phyloP scores from a whole-genome alignment of 495 filamentous ascomycete species.

The Saxispiralis lemnorum region DNA sequence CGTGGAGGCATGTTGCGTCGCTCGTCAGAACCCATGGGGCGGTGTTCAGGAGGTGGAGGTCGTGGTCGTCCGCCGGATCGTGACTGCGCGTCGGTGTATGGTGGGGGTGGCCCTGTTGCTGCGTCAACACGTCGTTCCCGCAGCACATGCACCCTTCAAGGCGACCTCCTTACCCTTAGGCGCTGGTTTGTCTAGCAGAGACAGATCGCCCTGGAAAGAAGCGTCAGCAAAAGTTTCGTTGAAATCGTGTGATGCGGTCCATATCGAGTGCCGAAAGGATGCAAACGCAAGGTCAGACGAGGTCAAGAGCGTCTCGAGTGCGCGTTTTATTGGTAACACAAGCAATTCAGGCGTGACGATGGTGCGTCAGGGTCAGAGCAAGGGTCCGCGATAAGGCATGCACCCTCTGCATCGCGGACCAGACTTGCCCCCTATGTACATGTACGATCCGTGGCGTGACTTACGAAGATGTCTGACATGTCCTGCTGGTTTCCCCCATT shows the following conservation, averaged over 20 bases:
- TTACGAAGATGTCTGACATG: conserved; percentile 79
- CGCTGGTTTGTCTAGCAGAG: conserved; percentile 19
- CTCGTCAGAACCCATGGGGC: conserved; percentile 22
- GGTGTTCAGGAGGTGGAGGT: conserved; percentile 12
- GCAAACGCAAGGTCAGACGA: background rate
- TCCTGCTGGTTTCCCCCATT: too few species aligned
- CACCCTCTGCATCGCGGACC: too few species aligned
- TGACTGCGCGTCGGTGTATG: conserved; percentile 7
- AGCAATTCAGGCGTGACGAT: background rate
- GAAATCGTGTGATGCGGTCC: conserved; percentile 21
- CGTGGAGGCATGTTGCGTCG: conserved; percentile 27
- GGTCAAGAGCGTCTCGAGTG: background rate
- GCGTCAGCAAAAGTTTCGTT: conserved; percentile 24
- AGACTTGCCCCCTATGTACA: too few species aligned
- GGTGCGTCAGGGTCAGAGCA: too few species aligned
- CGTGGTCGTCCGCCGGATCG: conserved; percentile 17
- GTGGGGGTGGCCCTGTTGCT: background rate
- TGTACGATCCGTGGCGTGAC: conserved; percentile 26
- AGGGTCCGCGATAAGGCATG: background rate
- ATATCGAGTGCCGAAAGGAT: background rate
- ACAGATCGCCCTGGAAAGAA: conserved; percentile 23
- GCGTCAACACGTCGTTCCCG: background rate
- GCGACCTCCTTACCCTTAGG: conserved; percentile 12
- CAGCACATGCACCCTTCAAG: background rate
- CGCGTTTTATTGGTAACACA: background rate